Evolutionary conservation across 2,329 filamentous ascomycete species (phyloP).

Genomic region (Alternaria sp.): DNA sequence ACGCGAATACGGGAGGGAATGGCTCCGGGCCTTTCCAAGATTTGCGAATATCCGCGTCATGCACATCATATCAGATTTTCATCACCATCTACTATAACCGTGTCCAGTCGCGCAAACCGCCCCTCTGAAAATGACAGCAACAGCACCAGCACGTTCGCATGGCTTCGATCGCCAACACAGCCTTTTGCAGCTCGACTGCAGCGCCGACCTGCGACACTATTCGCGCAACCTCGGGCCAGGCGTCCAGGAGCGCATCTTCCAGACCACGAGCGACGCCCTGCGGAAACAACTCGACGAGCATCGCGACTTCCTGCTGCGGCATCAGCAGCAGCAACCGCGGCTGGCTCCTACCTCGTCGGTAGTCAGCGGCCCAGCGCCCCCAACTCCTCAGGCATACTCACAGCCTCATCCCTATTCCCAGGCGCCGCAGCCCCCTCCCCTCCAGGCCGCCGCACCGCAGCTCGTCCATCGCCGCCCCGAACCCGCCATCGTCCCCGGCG

Average conservation of each 20-base stretch:
- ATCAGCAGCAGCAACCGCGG: constrained; percentile 18
- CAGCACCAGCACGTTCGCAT: constrained; percentile 3
- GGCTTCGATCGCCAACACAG: constrained; percentile 21
- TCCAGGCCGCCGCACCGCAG: constrained; percentile 12
- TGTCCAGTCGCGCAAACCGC: not conserved
- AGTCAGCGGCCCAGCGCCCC: constrained; percentile 5
- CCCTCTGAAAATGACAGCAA: constrained; percentile 10
- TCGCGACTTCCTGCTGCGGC: constrained; percentile 22
- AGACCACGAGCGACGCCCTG: constrained; percentile 26
- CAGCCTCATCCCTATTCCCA: not conserved
- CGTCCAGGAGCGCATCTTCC: constrained; percentile 27
- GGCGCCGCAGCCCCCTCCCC: constrained; percentile 14
- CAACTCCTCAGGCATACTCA: not conserved
- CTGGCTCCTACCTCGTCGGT: constrained; percentile 10
- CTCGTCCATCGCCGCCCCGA: not conserved
- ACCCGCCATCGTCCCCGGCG: constrained; percentile 7
- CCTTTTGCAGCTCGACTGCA: constrained; percentile 30
- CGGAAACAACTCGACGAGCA: constrained; percentile 28
- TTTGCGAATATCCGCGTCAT: constrained; percentile 16
- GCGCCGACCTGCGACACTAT: constrained; percentile 26
- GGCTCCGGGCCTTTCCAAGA: not conserved
- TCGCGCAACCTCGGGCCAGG: constrained; percentile 30
- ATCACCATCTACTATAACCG: constrained; percentile 4
- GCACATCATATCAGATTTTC: constrained; percentile 3
- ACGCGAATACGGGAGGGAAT: constrained; percentile 9